Evolutionary conservation across 768 basidiomycete species (phyloP), one percentile per base, ranked within the genome.

Genomic region (Hygrocybe coccinea): DNA sequence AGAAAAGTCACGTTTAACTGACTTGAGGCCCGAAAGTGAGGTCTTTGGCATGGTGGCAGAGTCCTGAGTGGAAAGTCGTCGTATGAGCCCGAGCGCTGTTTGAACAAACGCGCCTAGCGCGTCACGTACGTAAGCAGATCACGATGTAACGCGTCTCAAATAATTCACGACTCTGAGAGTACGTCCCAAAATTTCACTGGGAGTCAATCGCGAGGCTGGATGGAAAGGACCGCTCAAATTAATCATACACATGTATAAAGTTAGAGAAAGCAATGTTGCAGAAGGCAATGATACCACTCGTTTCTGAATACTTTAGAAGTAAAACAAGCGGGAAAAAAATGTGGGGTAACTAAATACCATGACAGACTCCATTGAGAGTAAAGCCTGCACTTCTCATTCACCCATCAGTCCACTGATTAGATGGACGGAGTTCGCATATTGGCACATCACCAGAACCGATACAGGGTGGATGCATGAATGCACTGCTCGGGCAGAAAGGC

Each of bases 401-500:
- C 74, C 80, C 81, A 73, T 76, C 76, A 69, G 67, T 63, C 70
- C 72, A 79, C 70, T 80, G 77, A 81, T 83, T 78, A 75, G 77
- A 70, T 81, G 72, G 70, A 69, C 72, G 4, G 50, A 51, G 66
- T 77, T 46, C 74, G 50, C 84, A 54, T 87, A 33, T 53, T 25
- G 52, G 85, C 86, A 37, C 75, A 76, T 84, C 83, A 86, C 83
- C 85, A 87, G 86, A 87, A 87, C 85, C 85, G 84, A 80, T 70
- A 70, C 83, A 86, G 83, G 74, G 81, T 84, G 69, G 80, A 75
- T 69, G 73, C 69, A 70, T 72, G 64, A 67, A 66, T 62, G 71
- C 70, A 75, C 85, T 86, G 83, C 79, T 78, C 85, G 85, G 85
- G 85, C 85, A 87, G 85, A 87, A 86, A 81, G 62, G 75, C 75